A percentile compares a stretch with the other conserved stretches of the same genome.
Conservation (phyloP, 2,329 filamentous ascomycete genomes). For the Hypoxylon sp. region DNA sequence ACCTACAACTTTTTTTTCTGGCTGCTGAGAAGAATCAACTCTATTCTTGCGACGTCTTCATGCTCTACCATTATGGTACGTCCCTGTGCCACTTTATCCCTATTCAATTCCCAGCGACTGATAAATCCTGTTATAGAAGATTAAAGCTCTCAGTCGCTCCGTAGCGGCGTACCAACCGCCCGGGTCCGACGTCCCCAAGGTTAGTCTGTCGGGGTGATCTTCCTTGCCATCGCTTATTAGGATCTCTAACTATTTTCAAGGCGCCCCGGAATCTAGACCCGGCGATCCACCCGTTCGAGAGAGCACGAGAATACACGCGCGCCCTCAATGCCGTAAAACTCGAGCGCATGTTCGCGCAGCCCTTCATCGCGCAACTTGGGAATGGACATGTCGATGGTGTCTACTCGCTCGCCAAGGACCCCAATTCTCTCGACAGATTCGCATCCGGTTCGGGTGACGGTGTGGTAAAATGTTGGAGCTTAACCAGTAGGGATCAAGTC, state of each 20-base stretch:
- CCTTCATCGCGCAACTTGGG: constrained; percentile 83
- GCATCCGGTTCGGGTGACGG: constrained; percentile 92
- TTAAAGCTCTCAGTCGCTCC: constrained; percentile 75
- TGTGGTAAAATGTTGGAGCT: constrained; percentile 74
- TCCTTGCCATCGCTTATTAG: constrained; percentile 39
- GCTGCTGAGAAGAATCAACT: constrained; percentile 11
- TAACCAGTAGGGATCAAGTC: constrained; percentile 59
- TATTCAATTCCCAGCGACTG: background rate
- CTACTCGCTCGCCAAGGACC: constrained; percentile 84
- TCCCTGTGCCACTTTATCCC: background rate
- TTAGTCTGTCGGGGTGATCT: constrained; percentile 18
- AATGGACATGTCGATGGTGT: constrained; percentile 92
- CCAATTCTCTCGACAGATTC: constrained; percentile 76
- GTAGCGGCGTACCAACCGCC: constrained; percentile 73
- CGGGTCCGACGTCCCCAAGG: constrained; percentile 72
- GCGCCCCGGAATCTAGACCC: constrained; percentile 71
- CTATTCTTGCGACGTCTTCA: constrained; percentile 18
- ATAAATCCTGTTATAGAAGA: constrained; percentile 58
- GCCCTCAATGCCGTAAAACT: constrained; percentile 84
- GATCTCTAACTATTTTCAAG: constrained; percentile 50
- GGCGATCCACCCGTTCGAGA: constrained; percentile 88
- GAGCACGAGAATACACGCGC: constrained; percentile 67
- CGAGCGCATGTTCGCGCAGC: constrained; percentile 89
- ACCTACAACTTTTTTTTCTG: constrained; percentile 27
- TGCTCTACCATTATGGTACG: constrained; percentile 33